Conservation (phyloP, 441 rosid species). For the Brassica hybrid region DNA sequence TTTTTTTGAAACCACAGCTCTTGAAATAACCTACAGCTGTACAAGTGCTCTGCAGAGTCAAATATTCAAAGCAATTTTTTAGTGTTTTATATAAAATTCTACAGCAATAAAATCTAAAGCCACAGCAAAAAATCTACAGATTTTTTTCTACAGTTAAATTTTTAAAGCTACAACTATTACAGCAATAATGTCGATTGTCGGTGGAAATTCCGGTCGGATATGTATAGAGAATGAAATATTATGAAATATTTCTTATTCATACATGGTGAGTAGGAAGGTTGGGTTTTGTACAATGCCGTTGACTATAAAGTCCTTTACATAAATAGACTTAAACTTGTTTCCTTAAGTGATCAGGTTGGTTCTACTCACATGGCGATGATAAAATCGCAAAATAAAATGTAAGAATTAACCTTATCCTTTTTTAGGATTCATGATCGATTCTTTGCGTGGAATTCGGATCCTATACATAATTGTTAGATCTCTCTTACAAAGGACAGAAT, state of each 20-base stretch:
- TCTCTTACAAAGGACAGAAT: background rate
- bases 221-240: background rate
- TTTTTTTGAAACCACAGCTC: too few species aligned
- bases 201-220: background rate
- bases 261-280: background rate
- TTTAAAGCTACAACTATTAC: too few species aligned
- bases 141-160: too few species aligned
- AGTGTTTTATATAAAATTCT: too few species aligned
- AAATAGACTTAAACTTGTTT: background rate
- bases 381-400: background rate
- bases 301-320: background rate
- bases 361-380: background rate
- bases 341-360: constrained; percentile 1
- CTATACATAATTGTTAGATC: background rate
- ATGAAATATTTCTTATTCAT: background rate
- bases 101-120: too few species aligned
- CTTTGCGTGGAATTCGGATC: background rate
- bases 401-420: background rate
- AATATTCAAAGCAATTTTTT: too few species aligned
- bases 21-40: too few species aligned
- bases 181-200: background rate
- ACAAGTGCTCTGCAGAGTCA: too few species aligned
- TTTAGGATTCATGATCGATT: background rate
- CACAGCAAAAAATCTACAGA: too few species aligned
- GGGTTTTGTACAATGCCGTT: background rate